A percentile compares a stretch with the other conserved stretches of the same genome.
phyloP scores from a whole-genome alignment of 176 grass and related monocot species.

The Oryza officinalis region DNA sequence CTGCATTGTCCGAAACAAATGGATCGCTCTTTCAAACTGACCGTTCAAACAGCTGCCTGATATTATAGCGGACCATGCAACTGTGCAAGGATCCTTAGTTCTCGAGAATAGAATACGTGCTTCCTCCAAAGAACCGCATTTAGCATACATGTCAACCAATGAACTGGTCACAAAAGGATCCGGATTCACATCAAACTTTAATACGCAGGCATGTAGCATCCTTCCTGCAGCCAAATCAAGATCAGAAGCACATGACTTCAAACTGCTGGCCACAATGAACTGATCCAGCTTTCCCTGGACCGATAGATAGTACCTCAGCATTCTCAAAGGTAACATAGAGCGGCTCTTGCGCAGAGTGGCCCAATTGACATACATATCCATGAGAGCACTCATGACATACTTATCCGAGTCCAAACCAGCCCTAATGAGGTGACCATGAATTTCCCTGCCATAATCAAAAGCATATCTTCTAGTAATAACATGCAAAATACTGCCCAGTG shows the following conservation, averaged over 20 bases:
- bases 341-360: conserved; percentile 7
- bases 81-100: conserved; percentile 45
- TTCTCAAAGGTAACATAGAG: conserved; percentile 40
- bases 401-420: conserved; percentile 55
- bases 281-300: conserved; percentile 51
- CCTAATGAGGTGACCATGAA: conserved; percentile 59
- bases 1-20: conserved; percentile 66
- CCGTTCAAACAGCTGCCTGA: conserved; percentile 58
- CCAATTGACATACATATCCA: conserved; percentile 64
- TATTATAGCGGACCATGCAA: conserved; percentile 53
- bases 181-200: conserved; percentile 45
- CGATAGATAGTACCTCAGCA: conserved; percentile 46
- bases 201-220: conserved; percentile 49
- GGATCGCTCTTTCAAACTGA: conserved; percentile 54
- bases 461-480: conserved; percentile 36
- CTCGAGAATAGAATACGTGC: conserved; percentile 47
- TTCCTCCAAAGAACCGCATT: conserved; percentile 55
- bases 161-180: conserved; percentile 62
- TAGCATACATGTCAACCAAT: conserved; percentile 66
- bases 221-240: conserved; percentile 53
- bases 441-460: conserved; percentile 57
- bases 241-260: conserved; percentile 54
- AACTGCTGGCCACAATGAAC: conserved; percentile 60
- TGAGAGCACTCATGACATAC: conserved; percentile 58
- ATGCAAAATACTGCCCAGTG: conserved; percentile 53